A percentile compares a stretch with the other conserved stretches of the same genome.
Conservation (phyloP, 2,329 filamentous ascomycete genomes). For the Botryotinia calthae region DNA sequence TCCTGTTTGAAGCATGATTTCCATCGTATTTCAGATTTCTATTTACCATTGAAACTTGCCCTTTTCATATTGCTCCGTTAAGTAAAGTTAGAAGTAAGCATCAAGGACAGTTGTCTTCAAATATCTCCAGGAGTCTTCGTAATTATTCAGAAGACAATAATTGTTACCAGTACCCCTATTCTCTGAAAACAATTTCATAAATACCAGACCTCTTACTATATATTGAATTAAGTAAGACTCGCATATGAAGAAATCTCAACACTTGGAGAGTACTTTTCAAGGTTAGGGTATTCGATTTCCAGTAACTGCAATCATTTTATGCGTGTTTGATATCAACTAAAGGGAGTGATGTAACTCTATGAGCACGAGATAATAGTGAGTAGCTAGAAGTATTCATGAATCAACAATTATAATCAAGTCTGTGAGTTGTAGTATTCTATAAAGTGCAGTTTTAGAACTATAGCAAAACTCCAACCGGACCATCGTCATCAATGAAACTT, state of each 20-base stretch:
- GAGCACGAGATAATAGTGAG: background rate
- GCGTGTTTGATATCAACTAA: background rate
- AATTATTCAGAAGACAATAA: background rate
- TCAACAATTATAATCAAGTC: background rate
- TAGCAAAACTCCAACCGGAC: background rate
- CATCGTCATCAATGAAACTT: background rate
- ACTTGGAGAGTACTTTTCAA: no score
- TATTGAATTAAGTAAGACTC: background rate
- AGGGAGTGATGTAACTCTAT: background rate
- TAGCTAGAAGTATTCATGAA: background rate
- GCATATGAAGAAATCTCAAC: no score
- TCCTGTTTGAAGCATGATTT: background rate
- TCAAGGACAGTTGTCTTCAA: background rate
- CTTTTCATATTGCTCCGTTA: no score
- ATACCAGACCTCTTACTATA: no score
- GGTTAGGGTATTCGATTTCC: background rate
- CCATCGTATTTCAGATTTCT: background rate
- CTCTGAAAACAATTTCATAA: background rate
- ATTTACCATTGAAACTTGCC: background rate
- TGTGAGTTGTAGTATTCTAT: background rate
- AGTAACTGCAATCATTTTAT: background rate
- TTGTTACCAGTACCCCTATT: background rate
- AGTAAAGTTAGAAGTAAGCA: background rate
- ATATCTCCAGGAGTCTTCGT: background rate
- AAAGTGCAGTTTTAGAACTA: background rate